These are phyloP conservation scores for Sisymbrium altissimum DNA, from an alignment of 345 rosid genomes.

Conservation along the genomic window DNA sequence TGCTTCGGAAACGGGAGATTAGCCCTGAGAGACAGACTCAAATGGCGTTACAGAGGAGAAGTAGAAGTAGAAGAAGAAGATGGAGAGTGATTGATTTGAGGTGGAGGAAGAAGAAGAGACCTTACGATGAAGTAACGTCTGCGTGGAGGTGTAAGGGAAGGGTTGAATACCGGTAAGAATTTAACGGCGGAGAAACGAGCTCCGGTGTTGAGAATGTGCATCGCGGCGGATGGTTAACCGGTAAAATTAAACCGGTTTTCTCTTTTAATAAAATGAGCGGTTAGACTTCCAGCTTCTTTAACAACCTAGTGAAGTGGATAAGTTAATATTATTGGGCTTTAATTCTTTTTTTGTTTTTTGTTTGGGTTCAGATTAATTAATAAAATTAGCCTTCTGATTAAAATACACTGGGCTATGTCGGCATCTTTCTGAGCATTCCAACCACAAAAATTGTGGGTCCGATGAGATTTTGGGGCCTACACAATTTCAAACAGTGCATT, in stretches of 20 bases:
- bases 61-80: not conserved
- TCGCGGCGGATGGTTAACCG: conserved; percentile 29
- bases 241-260: not conserved
- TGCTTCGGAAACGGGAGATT: conserved; percentile 59
- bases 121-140: conserved; percentile 40
- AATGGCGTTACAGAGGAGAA: not conserved
- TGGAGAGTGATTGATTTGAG: not conserved
- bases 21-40: conserved; percentile 46
- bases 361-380: not conserved
- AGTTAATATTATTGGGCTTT: not conserved
- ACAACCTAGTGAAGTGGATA: not conserved
- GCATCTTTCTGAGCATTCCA: no score
- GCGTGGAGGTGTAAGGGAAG: conserved; percentile 25
- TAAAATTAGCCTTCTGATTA: not conserved
- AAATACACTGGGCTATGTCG: no score
- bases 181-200: conserved; percentile 42
- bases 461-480: no score
- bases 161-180: conserved; percentile 21
- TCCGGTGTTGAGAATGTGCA: conserved; percentile 44
- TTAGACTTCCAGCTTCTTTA: not conserved
- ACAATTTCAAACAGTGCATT: no score
- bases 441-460: no score
- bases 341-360: not conserved
- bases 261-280: not conserved
- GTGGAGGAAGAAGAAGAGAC: conserved; percentile 32